These are phyloP conservation scores for Cyberlindnera maritima DNA, from an alignment of 805 yeast species.

Conservation along the genomic window DNA sequence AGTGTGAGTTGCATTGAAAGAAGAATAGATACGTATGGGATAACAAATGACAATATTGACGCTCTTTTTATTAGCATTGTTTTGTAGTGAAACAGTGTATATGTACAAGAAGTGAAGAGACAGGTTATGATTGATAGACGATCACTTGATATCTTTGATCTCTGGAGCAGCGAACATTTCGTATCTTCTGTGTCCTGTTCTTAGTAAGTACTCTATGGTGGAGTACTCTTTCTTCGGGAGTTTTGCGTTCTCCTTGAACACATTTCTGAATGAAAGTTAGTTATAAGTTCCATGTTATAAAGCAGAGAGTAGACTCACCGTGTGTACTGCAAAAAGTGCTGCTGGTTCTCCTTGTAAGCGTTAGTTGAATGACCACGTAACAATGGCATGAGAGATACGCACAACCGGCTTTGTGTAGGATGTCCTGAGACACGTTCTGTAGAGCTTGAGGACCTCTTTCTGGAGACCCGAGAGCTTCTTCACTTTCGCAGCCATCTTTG, in stretches of 20 bases:
- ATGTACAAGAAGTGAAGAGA: not conserved
- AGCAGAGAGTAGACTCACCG: slow-evolving; percentile 26
- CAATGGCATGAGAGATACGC: slow-evolving; percentile 4
- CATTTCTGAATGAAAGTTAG: slow-evolving; percentile 28
- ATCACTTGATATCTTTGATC: slow-evolving; percentile 57
- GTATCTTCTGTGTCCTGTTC: slow-evolving; percentile 69
- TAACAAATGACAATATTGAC: not conserved
- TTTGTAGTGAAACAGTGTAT: no score
- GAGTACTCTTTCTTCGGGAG: slow-evolving; percentile 77
- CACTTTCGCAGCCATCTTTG: slow-evolving; percentile 25
- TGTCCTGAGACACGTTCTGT: slow-evolving; percentile 45
- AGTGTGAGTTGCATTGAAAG: no score
- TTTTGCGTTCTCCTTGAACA: slow-evolving; percentile 55
- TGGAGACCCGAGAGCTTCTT: slow-evolving; percentile 46
- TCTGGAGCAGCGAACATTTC: slow-evolving; percentile 72
- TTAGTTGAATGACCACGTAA: not conserved
- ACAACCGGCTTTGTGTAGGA: slow-evolving; percentile 44
- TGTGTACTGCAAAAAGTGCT: slow-evolving; percentile 40
- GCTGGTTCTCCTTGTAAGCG: slow-evolving; percentile 35
- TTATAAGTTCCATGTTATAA: not conserved
- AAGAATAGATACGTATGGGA: no score
- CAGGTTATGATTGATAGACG: no score
- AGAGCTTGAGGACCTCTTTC: slow-evolving; percentile 48
- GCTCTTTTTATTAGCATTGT: no score
- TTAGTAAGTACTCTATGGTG: slow-evolving; percentile 78